These are phyloP conservation scores for Macroventuria anomochaeta DNA, from an alignment of 2,329 filamentous ascomycete genomes.

Conservation along the genomic window DNA sequence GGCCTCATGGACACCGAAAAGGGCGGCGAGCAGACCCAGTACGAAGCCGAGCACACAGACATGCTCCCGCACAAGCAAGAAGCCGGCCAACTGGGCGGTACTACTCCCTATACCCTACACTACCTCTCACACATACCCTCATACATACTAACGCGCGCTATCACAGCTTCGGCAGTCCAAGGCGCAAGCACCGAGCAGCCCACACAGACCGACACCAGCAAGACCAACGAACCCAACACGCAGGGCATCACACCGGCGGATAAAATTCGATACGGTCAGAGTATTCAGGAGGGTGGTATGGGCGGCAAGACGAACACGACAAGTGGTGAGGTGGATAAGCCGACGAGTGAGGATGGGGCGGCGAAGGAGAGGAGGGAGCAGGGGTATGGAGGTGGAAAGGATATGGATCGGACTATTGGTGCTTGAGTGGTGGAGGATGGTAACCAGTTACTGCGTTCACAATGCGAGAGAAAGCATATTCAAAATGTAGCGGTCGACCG, in stretches of 20 bases:
- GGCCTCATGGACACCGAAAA: conserved; percentile 65
- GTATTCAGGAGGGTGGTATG: conserved; percentile 62
- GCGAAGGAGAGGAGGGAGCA: conserved; percentile 57
- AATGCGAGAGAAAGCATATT: not conserved
- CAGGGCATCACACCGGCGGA: conserved; percentile 51
- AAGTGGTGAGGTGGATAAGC: conserved; percentile 47
- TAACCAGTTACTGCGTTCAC: too few relatives aligned
- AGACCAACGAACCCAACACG: conserved; percentile 51
- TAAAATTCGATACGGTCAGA: conserved; percentile 63
- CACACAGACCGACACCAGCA: conserved; percentile 31
- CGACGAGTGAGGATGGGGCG: conserved; percentile 47
- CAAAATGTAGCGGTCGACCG: not conserved
- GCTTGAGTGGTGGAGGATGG: conserved; percentile 45
- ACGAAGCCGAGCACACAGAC: conserved; percentile 63
- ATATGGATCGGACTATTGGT: conserved; percentile 58
- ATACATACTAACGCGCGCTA: conserved; percentile 3
- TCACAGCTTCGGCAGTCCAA: conserved; percentile 18
- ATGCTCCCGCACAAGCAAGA: conserved; percentile 60
- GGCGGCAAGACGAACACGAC: conserved; percentile 58
- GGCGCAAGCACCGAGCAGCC: conserved; percentile 21
- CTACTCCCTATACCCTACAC: not conserved
- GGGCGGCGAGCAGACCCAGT: conserved; percentile 68
- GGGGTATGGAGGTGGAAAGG: conserved; percentile 59
- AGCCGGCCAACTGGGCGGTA: conserved; percentile 64
- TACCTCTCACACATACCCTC: not conserved